Evolutionary conservation across 1,139 yeast genomes (phyloP).

Genomic region (Geotrichum fermentans): DNA sequence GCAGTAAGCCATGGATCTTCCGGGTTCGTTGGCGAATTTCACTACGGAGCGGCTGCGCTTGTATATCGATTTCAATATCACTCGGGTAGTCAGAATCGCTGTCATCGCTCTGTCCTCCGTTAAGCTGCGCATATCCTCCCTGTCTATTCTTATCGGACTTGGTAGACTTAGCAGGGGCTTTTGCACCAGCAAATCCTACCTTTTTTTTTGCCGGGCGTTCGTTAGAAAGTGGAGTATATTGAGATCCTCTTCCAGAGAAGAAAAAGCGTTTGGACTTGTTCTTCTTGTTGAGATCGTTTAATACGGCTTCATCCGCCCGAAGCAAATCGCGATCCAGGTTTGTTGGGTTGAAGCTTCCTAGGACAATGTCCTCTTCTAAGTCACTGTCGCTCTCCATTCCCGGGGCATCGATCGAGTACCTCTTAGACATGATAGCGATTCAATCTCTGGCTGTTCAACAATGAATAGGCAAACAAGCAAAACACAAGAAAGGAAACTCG

Average conservation of each 20-base stretch:
- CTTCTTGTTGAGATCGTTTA: slow-evolving; percentile 26
- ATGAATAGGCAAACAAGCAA: neutral
- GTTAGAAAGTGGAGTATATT: slow-evolving; percentile 16
- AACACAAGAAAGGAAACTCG: neutral
- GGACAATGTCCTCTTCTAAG: slow-evolving; percentile 30
- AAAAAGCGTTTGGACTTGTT: slow-evolving; percentile 6
- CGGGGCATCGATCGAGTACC: slow-evolving; percentile 31
- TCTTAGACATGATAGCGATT: slow-evolving; percentile 24
- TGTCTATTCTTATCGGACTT: neutral
- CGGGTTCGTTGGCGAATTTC: slow-evolving; percentile 12
- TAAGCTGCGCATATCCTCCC: slow-evolving; percentile 11
- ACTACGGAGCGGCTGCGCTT: slow-evolving; percentile 16
- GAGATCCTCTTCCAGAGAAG: slow-evolving; percentile 8
- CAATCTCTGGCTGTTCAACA: no score
- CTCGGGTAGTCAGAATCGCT: slow-evolving; percentile 21
- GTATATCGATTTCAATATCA: slow-evolving; percentile 22
- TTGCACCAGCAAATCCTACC: slow-evolving; percentile 19
- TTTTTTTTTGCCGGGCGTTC: slow-evolving; percentile 14
- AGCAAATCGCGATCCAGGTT: slow-evolving; percentile 30
- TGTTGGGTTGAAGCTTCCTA: slow-evolving; percentile 27
- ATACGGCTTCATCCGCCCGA: slow-evolving; percentile 31
- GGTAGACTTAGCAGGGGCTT: slow-evolving; percentile 3
- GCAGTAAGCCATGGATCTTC: slow-evolving; percentile 17
- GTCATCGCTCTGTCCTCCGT: slow-evolving; percentile 9
- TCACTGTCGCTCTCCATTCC: slow-evolving; percentile 26